Percentiles rank a stretch among this genome's conserved stretches.
Conservation (phyloP, 1,139 yeast genomes). For the Sugiyamaella xylanicola region DNA sequence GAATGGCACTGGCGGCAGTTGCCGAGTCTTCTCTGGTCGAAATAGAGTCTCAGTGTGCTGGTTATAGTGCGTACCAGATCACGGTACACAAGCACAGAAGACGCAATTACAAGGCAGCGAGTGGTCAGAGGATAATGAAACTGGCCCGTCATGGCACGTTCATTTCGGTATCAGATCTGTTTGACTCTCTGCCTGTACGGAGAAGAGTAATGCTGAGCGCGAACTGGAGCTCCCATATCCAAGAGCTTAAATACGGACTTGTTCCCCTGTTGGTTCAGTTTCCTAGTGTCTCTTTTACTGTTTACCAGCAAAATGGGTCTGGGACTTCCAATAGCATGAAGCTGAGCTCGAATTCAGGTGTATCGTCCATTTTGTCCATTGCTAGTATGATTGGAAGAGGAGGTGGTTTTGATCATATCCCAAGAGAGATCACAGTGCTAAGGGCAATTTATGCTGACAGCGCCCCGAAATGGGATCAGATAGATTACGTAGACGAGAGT, state of each 20-base stretch:
- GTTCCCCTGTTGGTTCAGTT: conserved; percentile 43
- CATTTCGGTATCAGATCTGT: conserved; percentile 52
- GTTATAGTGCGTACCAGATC: not conserved
- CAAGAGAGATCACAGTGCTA: conserved; percentile 27
- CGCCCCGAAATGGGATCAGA: conserved; percentile 30
- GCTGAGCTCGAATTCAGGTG: not conserved
- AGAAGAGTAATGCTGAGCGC: conserved; percentile 39
- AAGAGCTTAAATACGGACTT: conserved; percentile 44
- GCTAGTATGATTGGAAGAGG: conserved; percentile 6
- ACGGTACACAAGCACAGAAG: conserved; percentile 1
- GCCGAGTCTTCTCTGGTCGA: conserved; percentile 31
- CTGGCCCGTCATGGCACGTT: conserved; percentile 53
- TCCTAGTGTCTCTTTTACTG: conserved; percentile 39
- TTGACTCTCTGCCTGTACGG: conserved; percentile 62
- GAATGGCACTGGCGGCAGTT: conserved; percentile 37
- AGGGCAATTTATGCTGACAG: conserved; percentile 32
- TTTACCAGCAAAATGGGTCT: conserved; percentile 21
- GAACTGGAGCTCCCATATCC: conserved; percentile 38
- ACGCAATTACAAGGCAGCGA: conserved; percentile 43
- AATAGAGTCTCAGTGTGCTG: conserved; percentile 36
- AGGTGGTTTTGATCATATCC: conserved; percentile 15
- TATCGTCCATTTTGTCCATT: conserved; percentile 2
- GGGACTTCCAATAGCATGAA: not conserved
- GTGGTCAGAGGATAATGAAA: conserved; percentile 42
- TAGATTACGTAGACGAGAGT: conserved; percentile 27